Evolutionary conservation across 2,329 filamentous ascomycete genomes (phyloP), one percentile per base, ranked within the genome.

Genomic region (Sphaerulina vaccinii): DNA sequence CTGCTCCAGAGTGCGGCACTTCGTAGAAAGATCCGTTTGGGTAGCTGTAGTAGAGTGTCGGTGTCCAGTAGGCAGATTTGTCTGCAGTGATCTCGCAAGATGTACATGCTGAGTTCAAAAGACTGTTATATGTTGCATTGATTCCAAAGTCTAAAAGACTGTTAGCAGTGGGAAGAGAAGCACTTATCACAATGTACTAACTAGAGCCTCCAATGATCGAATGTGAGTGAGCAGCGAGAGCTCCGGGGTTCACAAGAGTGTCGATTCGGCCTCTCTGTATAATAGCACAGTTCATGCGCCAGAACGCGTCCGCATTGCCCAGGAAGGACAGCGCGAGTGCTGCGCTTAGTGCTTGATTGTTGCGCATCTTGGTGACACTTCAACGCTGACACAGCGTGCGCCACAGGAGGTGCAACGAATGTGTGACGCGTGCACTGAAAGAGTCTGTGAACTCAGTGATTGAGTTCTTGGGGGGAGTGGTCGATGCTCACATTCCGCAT

Each of bases 1-100:
- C 72, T 78, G 84, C 83, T 67, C 88, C 88, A 63, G 69, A 67
- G 47, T 66, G 65, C 11, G 82, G 76, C 11, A 90, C 87, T 39
- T 70, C 65, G 44, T 64, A 56, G 50, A 69, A 67, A 11, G 61
- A 62, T 22, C 66, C 67, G 50, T 71, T 70, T 0, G 62, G 54
- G 37, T 68, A 62, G 19, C 58, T 49, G 49, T 69, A 71, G 60
- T 70, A 71, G 2, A 71, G 57, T 6, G 60, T 61, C 2, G 69
- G 69, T 2, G 67, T 66, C 68, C 69, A 70, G 57, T 71, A 71
- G 3, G 68, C 67, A 10, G 68, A 70, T 52, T 68, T 68, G 54
- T 71, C 68, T 11, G 57, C 61, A 8, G 53, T 52, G 37, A 70
- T 60, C 44, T 70, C 65, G 58, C 69, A 71, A 9, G 61, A 63